Percentiles rank a stretch among this genome's conserved stretches.
Evolutionary conservation across 176 grass and related monocot genomes (phyloP).

Genomic region (Phoenix roebelenii): DNA sequence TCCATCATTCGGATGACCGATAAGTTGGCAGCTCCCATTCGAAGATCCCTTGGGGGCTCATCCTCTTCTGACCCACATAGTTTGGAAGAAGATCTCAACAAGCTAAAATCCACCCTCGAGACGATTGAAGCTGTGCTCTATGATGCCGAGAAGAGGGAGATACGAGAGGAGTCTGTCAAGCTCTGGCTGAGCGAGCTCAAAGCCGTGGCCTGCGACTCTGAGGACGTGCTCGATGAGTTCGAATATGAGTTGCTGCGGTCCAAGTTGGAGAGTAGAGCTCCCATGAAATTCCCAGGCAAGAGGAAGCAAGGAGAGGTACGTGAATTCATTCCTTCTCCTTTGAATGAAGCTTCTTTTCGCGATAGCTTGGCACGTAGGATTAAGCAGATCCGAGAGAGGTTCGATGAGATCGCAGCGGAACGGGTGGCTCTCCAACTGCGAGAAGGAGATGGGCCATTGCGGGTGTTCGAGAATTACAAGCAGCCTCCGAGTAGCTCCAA

Average conservation of each 20-base stretch:
- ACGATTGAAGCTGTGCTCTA: neutral
- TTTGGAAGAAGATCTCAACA: neutral
- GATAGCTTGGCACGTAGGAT: constrained; percentile 13
- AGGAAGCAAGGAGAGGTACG: neutral
- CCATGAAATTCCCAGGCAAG: neutral
- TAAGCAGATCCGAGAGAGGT: constrained; percentile 16
- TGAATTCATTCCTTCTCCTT: neutral
- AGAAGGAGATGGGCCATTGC: neutral
- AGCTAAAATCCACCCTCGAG: neutral
- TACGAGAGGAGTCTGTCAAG: constrained; percentile 1
- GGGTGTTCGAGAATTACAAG: neutral
- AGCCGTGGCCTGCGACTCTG: neutral
- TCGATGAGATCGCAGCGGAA: constrained; percentile 21
- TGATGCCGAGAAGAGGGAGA: constrained; percentile 11
- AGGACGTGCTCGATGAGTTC: constrained; percentile 6
- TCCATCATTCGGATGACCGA: constrained; percentile 1
- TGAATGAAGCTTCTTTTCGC: neutral
- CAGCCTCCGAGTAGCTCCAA: constrained; percentile 1
- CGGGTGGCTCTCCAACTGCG: constrained; percentile 11
- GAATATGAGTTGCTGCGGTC: neutral
- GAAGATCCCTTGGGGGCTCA: neutral
- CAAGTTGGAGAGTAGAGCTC: neutral
- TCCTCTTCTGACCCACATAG: neutral
- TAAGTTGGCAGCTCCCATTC: neutral
- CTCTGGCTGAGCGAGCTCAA: constrained; percentile 7